Evolutionary conservation across 768 basidiomycete genomes (phyloP).

Genomic region (Jaapia argillacea): DNA sequence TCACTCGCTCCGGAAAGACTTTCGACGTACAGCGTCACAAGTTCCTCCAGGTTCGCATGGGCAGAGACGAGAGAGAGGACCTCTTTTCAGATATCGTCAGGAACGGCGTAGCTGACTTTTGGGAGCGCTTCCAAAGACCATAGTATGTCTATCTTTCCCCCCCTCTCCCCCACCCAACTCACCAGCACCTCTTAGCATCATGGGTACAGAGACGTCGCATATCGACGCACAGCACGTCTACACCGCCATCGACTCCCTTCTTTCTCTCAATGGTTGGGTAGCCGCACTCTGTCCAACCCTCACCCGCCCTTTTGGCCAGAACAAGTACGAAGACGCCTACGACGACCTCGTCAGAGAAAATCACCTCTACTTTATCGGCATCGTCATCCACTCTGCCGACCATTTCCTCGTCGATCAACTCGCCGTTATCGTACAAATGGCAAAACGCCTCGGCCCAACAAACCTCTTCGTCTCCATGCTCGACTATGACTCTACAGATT

Average conservation of each 20-base stretch:
- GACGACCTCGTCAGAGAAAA: slow-evolving; percentile 80
- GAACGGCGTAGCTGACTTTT: slow-evolving; percentile 79
- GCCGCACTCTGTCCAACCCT: slow-evolving; percentile 92
- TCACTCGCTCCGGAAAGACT: slow-evolving; percentile 57
- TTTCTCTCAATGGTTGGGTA: slow-evolving; percentile 98
- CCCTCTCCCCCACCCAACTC: no score
- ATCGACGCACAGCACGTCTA: slow-evolving; percentile 88
- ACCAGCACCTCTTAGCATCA: slow-evolving; percentile 69
- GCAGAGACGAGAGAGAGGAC: slow-evolving; percentile 77
- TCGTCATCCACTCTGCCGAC: slow-evolving; percentile 95
- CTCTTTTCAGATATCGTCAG: slow-evolving; percentile 66
- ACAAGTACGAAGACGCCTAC: slow-evolving; percentile 77
- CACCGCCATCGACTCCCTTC: slow-evolving; percentile 82
- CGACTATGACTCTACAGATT: slow-evolving; percentile 92
- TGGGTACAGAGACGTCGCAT: slow-evolving; percentile 73
- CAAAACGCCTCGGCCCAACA: slow-evolving; percentile 77
- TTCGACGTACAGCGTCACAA: slow-evolving; percentile 84
- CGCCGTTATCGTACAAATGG: slow-evolving; percentile 94
- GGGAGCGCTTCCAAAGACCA: slow-evolving; percentile 87
- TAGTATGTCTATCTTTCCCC: slow-evolving; percentile 62
- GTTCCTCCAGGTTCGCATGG: slow-evolving; percentile 83
- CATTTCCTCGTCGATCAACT: slow-evolving; percentile 99
- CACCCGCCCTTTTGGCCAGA: slow-evolving; percentile 89
- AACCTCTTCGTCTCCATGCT: slow-evolving; percentile 97
- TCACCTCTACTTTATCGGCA: slow-evolving; percentile 88